A percentile compares a stretch with the other conserved stretches of the same genome.
phyloP scores from a whole-genome alignment of 805 yeast species.

The Ogataea polymorpha region DNA sequence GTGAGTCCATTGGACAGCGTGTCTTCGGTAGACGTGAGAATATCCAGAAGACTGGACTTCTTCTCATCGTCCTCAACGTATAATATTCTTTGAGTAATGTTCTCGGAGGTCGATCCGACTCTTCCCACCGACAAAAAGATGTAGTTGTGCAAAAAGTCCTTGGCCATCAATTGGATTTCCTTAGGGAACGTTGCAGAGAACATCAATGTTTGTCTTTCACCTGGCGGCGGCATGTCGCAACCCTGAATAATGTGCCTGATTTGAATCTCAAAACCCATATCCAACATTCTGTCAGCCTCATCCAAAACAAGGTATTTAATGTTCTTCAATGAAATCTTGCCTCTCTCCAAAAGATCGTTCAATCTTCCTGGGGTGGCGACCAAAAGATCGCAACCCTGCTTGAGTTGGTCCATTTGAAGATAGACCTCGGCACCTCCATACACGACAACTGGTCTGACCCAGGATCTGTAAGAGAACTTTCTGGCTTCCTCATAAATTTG shows the following conservation, averaged over 20 bases:
- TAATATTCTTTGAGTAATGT: constrained; percentile 89
- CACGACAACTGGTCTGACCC: constrained; percentile 95
- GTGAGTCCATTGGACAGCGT: constrained; percentile 63
- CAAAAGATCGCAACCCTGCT: constrained; percentile 90
- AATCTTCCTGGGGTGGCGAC: constrained; percentile 99
- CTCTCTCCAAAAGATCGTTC: constrained; percentile 93
- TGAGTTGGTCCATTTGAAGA: constrained; percentile 80
- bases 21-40: constrained; percentile 72
- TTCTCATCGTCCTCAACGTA: constrained; percentile 94
- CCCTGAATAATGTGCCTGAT: constrained; percentile 97
- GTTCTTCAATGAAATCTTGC: constrained; percentile 82
- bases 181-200: constrained; percentile 99
- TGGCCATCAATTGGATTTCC: constrained; percentile 95
- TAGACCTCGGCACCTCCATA: constrained; percentile 98
- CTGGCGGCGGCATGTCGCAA: constrained; percentile 94
- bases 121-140: constrained; percentile 96
- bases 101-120: constrained; percentile 98
- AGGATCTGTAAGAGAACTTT: constrained; percentile 94
- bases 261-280: constrained; percentile 99
- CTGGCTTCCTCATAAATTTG: constrained; percentile 96
- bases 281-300: constrained; percentile 99
- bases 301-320: constrained; percentile 93
- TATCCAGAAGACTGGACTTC: constrained; percentile 84
- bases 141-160: constrained; percentile 94
- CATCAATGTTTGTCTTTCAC: constrained; percentile 94